These are phyloP conservation scores for Rhodotorula sp. DNA, from an alignment of 1,284 basidiomycete genomes.

Conservation along the genomic window DNA sequence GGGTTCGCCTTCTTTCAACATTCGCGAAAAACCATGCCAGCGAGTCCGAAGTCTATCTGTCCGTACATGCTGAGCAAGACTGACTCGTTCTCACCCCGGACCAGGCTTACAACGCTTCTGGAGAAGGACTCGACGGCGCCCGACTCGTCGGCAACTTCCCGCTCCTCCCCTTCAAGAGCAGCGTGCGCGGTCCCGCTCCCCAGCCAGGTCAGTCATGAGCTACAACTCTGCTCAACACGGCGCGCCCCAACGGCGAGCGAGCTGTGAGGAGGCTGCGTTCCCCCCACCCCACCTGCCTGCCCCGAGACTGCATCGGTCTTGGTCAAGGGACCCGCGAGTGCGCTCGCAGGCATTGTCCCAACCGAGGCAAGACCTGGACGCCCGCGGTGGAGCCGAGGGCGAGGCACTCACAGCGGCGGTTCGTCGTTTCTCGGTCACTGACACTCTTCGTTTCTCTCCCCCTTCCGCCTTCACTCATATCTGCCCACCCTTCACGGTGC, in stretches of 20 bases:
- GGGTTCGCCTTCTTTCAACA: too few relatives aligned
- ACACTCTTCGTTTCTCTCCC: background rate
- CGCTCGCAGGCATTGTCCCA: too few relatives aligned
- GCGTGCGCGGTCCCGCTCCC: constrained; percentile 87
- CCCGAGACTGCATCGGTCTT: too few relatives aligned
- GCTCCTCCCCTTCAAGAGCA: constrained; percentile 86
- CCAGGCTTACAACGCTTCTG: constrained; percentile 95
- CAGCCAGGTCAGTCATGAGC: constrained; percentile 63
- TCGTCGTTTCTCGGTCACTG: constrained; percentile 3
- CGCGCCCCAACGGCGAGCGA: background rate
- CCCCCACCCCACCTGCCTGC: too few relatives aligned
- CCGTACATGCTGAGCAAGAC: too few relatives aligned
- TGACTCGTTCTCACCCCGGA: too few relatives aligned
- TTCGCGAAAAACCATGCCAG: too few relatives aligned
- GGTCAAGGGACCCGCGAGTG: too few relatives aligned
- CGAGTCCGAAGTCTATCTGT: too few relatives aligned
- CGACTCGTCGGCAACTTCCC: constrained; percentile 86
- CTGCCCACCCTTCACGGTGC: background rate
- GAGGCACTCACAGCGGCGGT: background rate
- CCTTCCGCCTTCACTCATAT: background rate
- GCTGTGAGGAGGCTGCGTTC: background rate
- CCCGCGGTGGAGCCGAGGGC: too few relatives aligned
- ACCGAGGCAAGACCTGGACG: too few relatives aligned
- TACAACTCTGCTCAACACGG: too few relatives aligned
- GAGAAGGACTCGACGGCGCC: constrained; percentile 72